Evolutionary conservation across 2,329 filamentous ascomycete species (phyloP), one percentile per base, ranked within the genome.

Genomic region (Ophiostoma piceae): DNA sequence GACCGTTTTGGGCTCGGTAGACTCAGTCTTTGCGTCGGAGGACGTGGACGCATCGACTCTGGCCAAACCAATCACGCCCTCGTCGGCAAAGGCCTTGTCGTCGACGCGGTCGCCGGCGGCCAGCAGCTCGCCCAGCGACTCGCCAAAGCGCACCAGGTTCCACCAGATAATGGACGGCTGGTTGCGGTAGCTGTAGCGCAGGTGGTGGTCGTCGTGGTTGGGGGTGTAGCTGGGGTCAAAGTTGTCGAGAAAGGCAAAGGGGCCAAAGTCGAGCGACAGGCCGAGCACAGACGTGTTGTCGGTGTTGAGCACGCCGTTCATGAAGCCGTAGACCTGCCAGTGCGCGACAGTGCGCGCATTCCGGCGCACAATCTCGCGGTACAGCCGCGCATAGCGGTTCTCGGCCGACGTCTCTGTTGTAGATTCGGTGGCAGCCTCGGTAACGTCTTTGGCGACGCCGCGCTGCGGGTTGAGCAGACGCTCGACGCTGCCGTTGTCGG

Each of bases 291-390:
- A 97, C 0, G 95, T 99, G 78, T 99, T 99, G 77, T 99, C 95
- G 0, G 95, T 98, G 79, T 99, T 99, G 71, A 99, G 83, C 3
- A 99, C 95, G 65, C 95, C 95, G 76, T 99, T 99, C 85, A 96
- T 98, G 81, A 99, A 99, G n/a, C 92, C 95, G 76, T 98, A 98
- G 0, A 92, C 93, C 81, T 99, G 96, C 94, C 95, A 98, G 74
- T 90, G 87, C 12, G 95, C 95, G 1, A 98, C 94, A 0, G 91
- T 96, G 71, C 85, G 84, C 1, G 95, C 95, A 77, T 97, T 99
- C 41, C 92, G 87, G 60, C 92, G 88, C 3, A 89, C 88, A 70
- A 99, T 89, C 76, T 96, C 93, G 47, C 95, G 89, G 78, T 96
- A 99, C 0, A 99, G 82, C 19, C 94, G 86, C 0, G 90, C 84